Percentiles rank a stretch among this genome's conserved stretches.
Conservation (phyloP, 257 asterid species). For the Cynanchum wilfordii region DNA sequence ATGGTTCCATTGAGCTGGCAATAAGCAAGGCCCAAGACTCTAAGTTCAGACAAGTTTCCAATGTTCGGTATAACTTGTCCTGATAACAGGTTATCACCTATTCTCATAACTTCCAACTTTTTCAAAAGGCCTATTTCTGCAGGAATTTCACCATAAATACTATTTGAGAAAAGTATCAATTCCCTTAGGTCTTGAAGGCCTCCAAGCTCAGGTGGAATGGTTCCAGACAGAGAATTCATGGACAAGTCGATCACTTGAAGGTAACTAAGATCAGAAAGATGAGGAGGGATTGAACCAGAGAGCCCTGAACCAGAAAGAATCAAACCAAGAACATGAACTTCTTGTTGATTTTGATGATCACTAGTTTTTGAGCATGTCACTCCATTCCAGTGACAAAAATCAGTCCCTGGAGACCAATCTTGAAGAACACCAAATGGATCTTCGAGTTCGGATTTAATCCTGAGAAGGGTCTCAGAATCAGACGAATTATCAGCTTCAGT, state of each 20-base stretch:
- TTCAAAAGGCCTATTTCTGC: constrained; percentile 47
- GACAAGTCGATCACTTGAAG: constrained; percentile 69
- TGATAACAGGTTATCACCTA: constrained; percentile 66
- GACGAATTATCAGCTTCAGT: constrained; percentile 30
- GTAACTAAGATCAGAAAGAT: constrained; percentile 44
- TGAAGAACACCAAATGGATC: constrained; percentile 54
- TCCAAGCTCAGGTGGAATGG: constrained; percentile 53
- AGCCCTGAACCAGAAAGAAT: constrained; percentile 59
- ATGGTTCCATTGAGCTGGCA: constrained; percentile 69
- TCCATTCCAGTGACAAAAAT: constrained; percentile 71
- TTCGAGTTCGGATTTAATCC: constrained; percentile 52
- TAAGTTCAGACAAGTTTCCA: constrained; percentile 57
- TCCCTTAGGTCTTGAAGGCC: constrained; percentile 52
- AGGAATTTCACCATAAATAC: constrained; percentile 55
- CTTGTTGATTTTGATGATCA: constrained; percentile 22
- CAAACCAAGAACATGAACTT: constrained; percentile 36
- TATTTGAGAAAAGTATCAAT: constrained; percentile 61
- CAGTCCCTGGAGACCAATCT: constrained; percentile 53
- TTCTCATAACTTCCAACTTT: constrained; percentile 59
- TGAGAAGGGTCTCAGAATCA: constrained; percentile 49
- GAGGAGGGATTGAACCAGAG: constrained; percentile 49
- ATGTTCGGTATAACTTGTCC: constrained; percentile 44
- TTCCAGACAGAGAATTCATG: constrained; percentile 50
- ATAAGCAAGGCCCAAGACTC: constrained; percentile 57
- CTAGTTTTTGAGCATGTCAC: constrained; percentile 44